Evolutionary conservation across 305 asterid genomes (phyloP), one percentile per base, ranked within the genome.

Genomic region (Coffea humblotiana): DNA sequence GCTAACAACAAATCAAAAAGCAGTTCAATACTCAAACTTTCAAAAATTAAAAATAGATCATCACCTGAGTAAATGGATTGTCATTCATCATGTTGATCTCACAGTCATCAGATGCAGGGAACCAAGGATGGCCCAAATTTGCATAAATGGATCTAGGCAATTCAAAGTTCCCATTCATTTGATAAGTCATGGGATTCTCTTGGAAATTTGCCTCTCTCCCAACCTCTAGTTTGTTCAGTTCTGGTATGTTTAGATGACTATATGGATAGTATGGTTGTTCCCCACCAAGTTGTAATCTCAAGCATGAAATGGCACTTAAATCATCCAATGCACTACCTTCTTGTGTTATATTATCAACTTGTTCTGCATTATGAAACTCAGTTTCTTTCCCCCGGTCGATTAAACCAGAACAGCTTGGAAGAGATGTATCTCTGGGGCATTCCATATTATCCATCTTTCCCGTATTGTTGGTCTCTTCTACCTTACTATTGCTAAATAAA

Each of bases 41-140:
- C 25, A 19, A 69, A 54, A 40, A 54, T 35, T 29, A 25, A 35
- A 45, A 29, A 63, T 27, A 45, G 75, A 72, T 52, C 73, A 54
- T 81, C 66, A 87, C 96, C 96, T 88, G 97, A 45, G 87, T 87
- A 81, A 83, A 92, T 67, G 95, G 77, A 83, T 84, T 84, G 58
- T 83, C 86, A 60, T 87, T 87, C 0, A 93, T 88, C 86, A 83
- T 82, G 80, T 91, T 87, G 83, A 89, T 80, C 63, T 76, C 84
- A 45, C 89, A 86, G 5, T 89, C 76, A 49, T 85, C 90, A 27
- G 89, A 75, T 47, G 87, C 45, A 18, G 91, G 88, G 85, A 82
- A 83, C 87, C 91, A 87, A 68, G 83, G 80, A 74, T 84, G 86
- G 18, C 87, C 88, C 56, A 84, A 76, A 73, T 77, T 84, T 82